Evolutionary conservation across 2,329 filamentous ascomycete species (phyloP).

Genomic region (Leptosphaerulina australis): DNA sequence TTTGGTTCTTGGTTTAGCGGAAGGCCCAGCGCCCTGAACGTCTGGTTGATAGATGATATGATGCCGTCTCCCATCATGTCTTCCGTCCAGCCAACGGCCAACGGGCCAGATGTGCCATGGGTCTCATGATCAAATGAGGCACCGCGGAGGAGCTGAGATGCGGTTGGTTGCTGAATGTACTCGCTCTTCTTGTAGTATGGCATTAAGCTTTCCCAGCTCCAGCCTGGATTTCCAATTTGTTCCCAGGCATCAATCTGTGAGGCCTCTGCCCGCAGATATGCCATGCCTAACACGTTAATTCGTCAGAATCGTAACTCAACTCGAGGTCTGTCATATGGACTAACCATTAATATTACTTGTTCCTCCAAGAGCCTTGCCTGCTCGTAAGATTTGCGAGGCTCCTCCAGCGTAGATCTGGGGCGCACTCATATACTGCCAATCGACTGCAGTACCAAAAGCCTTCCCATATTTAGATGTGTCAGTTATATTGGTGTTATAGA

Average conservation of each 20-base stretch:
- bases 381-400: constrained; percentile 36
- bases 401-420: constrained; percentile 47
- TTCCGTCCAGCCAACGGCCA: no score
- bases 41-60: no score
- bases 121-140: no score
- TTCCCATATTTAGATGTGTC: constrained; percentile 26
- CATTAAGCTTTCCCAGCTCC: constrained; percentile 39
- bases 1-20: no score
- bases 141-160: no score
- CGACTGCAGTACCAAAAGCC: constrained; percentile 38
- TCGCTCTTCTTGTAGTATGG: constrained; percentile 37
- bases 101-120: no score
- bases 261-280: constrained; percentile 41
- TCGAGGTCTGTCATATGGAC: background rate
- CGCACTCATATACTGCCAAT: constrained; percentile 50
- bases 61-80: no score
- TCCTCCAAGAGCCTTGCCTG: constrained; percentile 52
- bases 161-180: no score
- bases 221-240: constrained; percentile 40
- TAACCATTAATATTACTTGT: constrained; percentile 52
- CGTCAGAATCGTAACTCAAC: background rate
- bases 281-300: constrained; percentile 31
- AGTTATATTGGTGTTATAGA: constrained; percentile 39
- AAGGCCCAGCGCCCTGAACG: no score
- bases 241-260: constrained; percentile 44